phyloP scores from a whole-genome alignment of 2,329 filamentous ascomycete species.

The Fusarium ramigenum region DNA sequence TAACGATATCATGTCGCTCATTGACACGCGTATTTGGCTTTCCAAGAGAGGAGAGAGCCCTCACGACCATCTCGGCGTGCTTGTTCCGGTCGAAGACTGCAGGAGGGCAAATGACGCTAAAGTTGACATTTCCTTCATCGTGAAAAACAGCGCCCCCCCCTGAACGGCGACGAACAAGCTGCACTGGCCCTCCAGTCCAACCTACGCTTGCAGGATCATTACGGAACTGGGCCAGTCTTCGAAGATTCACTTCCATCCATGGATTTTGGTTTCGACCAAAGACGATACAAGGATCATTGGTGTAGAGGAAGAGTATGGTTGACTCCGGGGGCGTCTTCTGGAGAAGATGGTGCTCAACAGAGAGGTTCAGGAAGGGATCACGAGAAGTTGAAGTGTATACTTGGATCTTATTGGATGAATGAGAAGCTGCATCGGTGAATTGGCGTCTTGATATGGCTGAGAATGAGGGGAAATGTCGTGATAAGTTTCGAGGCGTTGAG shows the following conservation, averaged over 20 bases:
- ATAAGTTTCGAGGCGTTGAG: conserved; percentile 7
- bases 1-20: conserved; percentile 90
- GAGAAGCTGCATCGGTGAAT: conserved; percentile 52
- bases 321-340: conserved; percentile 77
- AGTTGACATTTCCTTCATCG: conserved; percentile 93
- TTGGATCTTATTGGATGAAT: conserved; percentile 63
- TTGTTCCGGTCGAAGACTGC: conserved; percentile 81
- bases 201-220: conserved; percentile 33
- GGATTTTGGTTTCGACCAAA: conserved; percentile 98
- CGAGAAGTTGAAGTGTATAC: conserved; percentile 75
- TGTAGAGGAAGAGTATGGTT: conserved; percentile 85
- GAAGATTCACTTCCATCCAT: conserved; percentile 89
- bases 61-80: conserved; percentile 92
- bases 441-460: conserved; percentile 34
- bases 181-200: conserved; percentile 47
- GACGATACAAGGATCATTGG: conserved; percentile 86
- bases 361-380: conserved; percentile 89
- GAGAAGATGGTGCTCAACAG: conserved; percentile 90
- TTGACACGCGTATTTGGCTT: conserved; percentile 77
- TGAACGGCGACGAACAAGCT: conserved; percentile 82
- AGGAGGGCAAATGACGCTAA: conserved; percentile 87
- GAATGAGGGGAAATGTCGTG: conserved; percentile 11
- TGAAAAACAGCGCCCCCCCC: conserved; percentile 96
- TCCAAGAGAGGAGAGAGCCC: conserved; percentile 74
- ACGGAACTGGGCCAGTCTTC: conserved; percentile 56